Evolutionary conservation across 2,329 filamentous ascomycete genomes (phyloP), one percentile per base, ranked within the genome.

Genomic region (Apiospora hydei): DNA sequence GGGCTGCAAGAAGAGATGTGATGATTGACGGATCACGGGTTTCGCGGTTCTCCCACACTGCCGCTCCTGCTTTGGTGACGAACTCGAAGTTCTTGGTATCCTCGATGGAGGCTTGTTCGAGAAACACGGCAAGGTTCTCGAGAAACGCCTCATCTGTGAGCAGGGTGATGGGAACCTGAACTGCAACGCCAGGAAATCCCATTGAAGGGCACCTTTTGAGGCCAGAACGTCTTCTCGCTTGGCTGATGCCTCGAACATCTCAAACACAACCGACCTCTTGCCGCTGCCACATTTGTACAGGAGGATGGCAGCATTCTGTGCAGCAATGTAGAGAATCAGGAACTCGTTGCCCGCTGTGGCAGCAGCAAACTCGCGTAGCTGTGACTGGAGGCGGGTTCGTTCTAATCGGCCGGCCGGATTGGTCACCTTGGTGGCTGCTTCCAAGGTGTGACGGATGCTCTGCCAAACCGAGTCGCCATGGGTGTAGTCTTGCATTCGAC

Each of bases 201-300:
- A 89, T 72, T 82, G 75, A 4, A 92, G 76, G 0, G 87, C 83
- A 41, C 82, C 81, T 47, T 84, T 77, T 0, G 86, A 79, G 3
- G 83, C 82, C 11, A 90, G 81, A 1, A 90, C 86, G 16, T 83
- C 76, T 44, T 86, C 82, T 2, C 86, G 86, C 1, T 77, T 73
- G 0, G 90, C 80, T 0, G 88, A 89, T 0, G 86, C 81, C 77
- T 92, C 89, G 72, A 91, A 91, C 0, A 83, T 82, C 78, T 92
- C 89, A 68, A 92, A 87, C 0, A 88, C 70, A 5, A 90, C 79
- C 13, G 30, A 3, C 26, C 61, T 8, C 11, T 24, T 51, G 18
- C 18, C 57, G 10, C 13, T 21, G 57, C 26, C 26, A 30, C 41
- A n/a, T n/a, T 44, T 76, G 67, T 74, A 70, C 21, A 78, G 70